Percentiles rank a stretch among this genome's conserved stretches.
phyloP scores from a whole-genome alignment of 1,139 yeast genomes.

The Hemisphaericaspora lyxosophila region DNA sequence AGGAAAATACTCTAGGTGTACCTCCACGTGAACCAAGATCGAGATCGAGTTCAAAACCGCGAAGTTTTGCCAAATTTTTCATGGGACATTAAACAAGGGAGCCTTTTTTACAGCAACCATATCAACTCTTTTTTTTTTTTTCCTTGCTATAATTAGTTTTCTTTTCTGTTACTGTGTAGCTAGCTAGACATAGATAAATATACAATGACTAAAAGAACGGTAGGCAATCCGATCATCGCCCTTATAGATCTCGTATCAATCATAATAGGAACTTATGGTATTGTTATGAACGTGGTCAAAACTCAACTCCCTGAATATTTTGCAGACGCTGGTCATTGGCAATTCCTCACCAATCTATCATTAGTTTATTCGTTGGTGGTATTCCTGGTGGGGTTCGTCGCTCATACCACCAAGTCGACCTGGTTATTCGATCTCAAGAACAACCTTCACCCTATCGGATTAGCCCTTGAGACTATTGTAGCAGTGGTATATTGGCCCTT shows the following conservation, averaged over 20 bases:
- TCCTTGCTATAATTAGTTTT: too few species aligned
- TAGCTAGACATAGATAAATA: too few species aligned
- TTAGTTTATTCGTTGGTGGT: constrained; percentile 48
- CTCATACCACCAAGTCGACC: constrained; percentile 32
- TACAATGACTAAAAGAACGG: constrained; percentile 22
- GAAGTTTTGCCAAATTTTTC: constrained; percentile 2
- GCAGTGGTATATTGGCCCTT: constrained; percentile 67
- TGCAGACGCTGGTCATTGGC: constrained; percentile 60
- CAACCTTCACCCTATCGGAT: constrained; percentile 48
- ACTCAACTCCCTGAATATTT: constrained; percentile 44
- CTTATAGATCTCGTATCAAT: constrained; percentile 28
- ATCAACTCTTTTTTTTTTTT: too few species aligned
- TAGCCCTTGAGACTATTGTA: constrained; percentile 60
- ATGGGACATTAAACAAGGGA: neutral
- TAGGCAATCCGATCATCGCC: constrained; percentile 32
- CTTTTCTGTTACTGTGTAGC: too few species aligned
- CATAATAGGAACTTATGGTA: constrained; percentile 32
- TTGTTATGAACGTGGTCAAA: constrained; percentile 18
- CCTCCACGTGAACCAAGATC: constrained; percentile 1
- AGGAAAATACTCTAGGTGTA: neutral
- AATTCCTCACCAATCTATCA: constrained; percentile 66
- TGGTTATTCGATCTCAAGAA: constrained; percentile 32
- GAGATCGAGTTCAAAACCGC: constrained; percentile 3
- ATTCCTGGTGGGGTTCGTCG: constrained; percentile 38
- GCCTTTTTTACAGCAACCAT: too few species aligned